Evolutionary conservation across 83 land plant genomes (phyloP).

Genomic region (Picea engelmannii): DNA sequence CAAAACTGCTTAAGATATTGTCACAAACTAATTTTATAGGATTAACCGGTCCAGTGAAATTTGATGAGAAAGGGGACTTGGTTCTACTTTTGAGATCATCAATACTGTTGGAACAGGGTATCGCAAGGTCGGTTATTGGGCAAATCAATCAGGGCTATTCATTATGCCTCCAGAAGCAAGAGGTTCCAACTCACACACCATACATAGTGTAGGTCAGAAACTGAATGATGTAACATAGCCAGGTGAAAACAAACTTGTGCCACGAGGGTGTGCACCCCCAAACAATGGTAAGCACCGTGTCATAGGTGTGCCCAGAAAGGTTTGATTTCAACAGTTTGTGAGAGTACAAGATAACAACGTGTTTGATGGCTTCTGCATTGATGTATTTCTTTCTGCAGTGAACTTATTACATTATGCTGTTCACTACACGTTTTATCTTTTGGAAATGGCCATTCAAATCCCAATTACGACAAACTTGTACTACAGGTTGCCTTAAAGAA

Average conservation of each 20-base stretch:
- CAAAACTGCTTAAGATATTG: too few species aligned
- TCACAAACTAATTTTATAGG: too few species aligned
- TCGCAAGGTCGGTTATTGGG: constrained; percentile 75
- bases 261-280: constrained; percentile 79
- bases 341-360: not conserved
- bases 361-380: too few species aligned
- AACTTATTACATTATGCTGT: too few species aligned
- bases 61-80: too few species aligned
- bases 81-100: constrained; percentile 67
- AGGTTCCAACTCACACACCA: constrained; percentile 17
- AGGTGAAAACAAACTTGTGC: constrained; percentile 50
- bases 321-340: constrained; percentile 65
- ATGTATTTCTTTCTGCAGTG: too few species aligned
- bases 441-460: constrained; percentile 62
- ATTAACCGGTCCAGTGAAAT: too few species aligned
- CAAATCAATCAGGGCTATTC: constrained; percentile 59
- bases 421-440: constrained; percentile 33
- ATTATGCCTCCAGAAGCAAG: constrained; percentile 36
- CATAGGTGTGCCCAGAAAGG: constrained; percentile 75
- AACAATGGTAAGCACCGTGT: constrained; percentile 52
- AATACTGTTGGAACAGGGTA: constrained; percentile 69
- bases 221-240: constrained; percentile 71
- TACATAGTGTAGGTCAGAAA: constrained; percentile 11
- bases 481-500: constrained; percentile 36
- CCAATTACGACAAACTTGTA: constrained; percentile 61